Evolutionary conservation across 345 rosid genomes (phyloP), one percentile per base, ranked within the genome.

Genomic region (Cardamine resedifolia): DNA sequence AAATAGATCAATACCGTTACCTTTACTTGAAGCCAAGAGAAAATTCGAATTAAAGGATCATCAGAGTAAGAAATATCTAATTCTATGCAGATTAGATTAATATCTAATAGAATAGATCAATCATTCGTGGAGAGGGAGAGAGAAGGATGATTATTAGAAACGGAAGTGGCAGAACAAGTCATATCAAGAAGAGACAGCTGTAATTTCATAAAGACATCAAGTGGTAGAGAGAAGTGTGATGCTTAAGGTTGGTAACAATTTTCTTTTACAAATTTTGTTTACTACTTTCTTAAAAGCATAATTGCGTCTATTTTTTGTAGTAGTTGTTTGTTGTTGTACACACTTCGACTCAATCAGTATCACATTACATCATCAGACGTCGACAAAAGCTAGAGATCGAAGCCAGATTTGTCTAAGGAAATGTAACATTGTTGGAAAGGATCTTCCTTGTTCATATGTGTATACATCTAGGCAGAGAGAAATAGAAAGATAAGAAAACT

Each of bases 161-260:
- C 50, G 45, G 50, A 39, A 66, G 72, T 66, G 61, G 73, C 73
- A 67, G 68, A 67, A 67, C 73, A 74, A 74, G 78, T 74, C 78
- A 74, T 74, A 49, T 74, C 78, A 60, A 67, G 78, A 59, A 74
- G 72, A 59, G 79, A 75, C 79, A 75, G 79, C 74, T 75, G 79
- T 75, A 68, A 44, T 44, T 61, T 68, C 74, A 75, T 64, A 75
- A 61, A 53, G 79, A 75, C 64, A 68, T 75, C 79, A 75, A 75
- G 79, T 75, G 64, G 79, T 61, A 33, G 70, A 75, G 38, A 43
- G 79, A 75, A 68, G 70, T 68, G 74, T 75, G 70, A 75, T 52
- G 73, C 73, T 75, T 51, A 75, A 59, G 78, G 73, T 66, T 58
- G 66, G 72, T 65, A 73, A 65, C 49, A 65, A 24, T 28, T 9